Base-by-base conservation (phyloP, 1,139 yeast genomes). In the Kodamaea alishanica region DNA sequence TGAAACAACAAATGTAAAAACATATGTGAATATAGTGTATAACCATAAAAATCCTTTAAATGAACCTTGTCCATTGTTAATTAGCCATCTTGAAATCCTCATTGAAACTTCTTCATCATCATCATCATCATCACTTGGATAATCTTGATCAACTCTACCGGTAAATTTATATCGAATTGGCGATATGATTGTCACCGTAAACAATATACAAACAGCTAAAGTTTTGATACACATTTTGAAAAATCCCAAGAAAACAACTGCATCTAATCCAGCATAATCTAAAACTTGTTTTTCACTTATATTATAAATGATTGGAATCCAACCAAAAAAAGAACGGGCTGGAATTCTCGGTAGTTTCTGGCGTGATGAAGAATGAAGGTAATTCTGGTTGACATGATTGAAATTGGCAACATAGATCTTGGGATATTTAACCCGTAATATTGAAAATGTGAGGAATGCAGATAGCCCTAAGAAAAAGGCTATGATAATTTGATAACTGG, bases 241-340 rank as follows among this genome's bases (percentile, higher is more conserved):
- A 59, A 87, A 87, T 10, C 85, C 83, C 24, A 87, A 64, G 52
- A 83, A 87, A 39, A 90, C 97, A 61, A 77, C 89, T 0, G 97
- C 97, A 63, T 92, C 98, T 32, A 92, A 65, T 0, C 98, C 98
- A 1, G 97, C 96, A 55, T 83, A 84, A 45, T 87, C 90, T 39
- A 92, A 68, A 2, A 92, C 78, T 48, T 89, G 88, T 27, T 77
- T 75, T 51, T 92, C 97, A 23, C 74, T 71, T 11, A 89, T 79
- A 11, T 61, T 62, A 56, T 77, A 78, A 11, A 90, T 64, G 0
- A 79, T 76, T 1, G 81, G 75, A 6, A 90, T 68, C 96, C 97
- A 90, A 1, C 92, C 88, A 51, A 89, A 81, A 20, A 85, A 55
- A 5, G 86, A 72, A 35, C 51, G 58, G 33, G 49, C 40, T 20